Conservation (phyloP, 2,329 filamentous ascomycete species). For the Aspergillus clavatus region DNA sequence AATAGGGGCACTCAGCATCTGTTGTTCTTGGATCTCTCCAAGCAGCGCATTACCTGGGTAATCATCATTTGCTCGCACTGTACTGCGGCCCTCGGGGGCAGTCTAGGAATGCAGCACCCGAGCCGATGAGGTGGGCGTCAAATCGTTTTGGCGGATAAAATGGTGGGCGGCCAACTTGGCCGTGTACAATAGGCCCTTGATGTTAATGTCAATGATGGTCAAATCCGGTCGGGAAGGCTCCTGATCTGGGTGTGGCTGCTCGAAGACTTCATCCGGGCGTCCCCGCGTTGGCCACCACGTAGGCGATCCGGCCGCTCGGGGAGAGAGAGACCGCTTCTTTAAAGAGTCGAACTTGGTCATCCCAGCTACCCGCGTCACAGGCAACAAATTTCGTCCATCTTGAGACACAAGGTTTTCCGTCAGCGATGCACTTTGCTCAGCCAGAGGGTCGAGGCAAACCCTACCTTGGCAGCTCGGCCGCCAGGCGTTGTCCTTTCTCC, state of each 20-base stretch:
- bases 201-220: slow-evolving; percentile 37
- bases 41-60: slow-evolving; percentile 25
- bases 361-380: slow-evolving; percentile 29
- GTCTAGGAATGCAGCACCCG: slow-evolving; percentile 32
- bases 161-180: slow-evolving; percentile 43
- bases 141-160: slow-evolving; percentile 31
- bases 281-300: slow-evolving; percentile 33
- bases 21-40: slow-evolving; percentile 24
- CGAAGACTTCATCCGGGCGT: slow-evolving; percentile 27
- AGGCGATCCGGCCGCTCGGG: slow-evolving; percentile 23
- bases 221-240: slow-evolving; percentile 28
- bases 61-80: slow-evolving; percentile 35
- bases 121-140: slow-evolving; percentile 28
- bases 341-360: slow-evolving; percentile 29
- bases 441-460: background rate
- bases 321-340: slow-evolving; percentile 22
- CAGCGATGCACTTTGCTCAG: background rate
- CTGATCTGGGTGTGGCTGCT: slow-evolving; percentile 15
- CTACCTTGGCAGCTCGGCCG: slow-evolving; percentile 18
- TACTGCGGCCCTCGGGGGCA: slow-evolving; percentile 32
- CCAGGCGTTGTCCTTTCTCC: slow-evolving; percentile 17
- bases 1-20: slow-evolving; percentile 20
- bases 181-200: slow-evolving; percentile 43
- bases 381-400: slow-evolving; percentile 23
- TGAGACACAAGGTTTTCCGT: background rate